Evolutionary conservation across 2,329 filamentous ascomycete species (phyloP), one percentile per base, ranked within the genome.

Genomic region (Paraconiothyrium brasiliense): DNA sequence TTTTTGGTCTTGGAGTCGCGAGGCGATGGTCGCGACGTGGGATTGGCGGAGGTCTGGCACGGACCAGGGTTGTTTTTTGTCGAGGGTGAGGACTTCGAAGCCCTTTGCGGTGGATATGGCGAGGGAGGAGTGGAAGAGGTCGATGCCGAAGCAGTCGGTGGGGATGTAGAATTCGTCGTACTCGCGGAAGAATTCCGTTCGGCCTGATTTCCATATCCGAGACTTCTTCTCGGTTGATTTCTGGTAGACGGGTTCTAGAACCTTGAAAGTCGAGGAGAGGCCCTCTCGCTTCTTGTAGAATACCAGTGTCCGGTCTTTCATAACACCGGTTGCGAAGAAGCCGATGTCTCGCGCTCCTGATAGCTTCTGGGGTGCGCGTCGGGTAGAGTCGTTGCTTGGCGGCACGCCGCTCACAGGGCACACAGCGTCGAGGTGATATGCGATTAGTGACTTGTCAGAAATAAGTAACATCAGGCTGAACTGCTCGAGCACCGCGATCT

Each of bases 121-220:
- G 57, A 99, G 91, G 64, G 93, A 96, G 0, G 91, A 93, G 77
- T 97, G 93, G 86, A 98, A 99, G 56, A 99, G 87, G 78, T 97
- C 98, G 76, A 99, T 91, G 51, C 92, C 93, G 78, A 91, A 97
- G 78, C 93, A 97, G 76, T 99, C 96, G 2, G 92, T 90, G 0
- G 95, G 95, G 69, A 99, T 94, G 81, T 98, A 99, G 80, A 99
- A 99, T 70, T 98, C 95, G 81, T 99, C 95, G 77, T 94, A 99
- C 75, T 99, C 95, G 65, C 95, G 91, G 88, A 98, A 99, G 71
- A 94, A 94, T 71, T 99, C 95, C 0, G 94, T 97, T 62, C 87
- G 89, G 22, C 93, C 93, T 10, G 86, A 86, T 20, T 89, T 83
- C 74, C 87, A 89, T 66, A 90, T 83, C 9, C 92, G 89, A 4